These are phyloP conservation scores for Rhizophora apiculata DNA, from an alignment of 345 rosid species.

Conservation along the genomic window DNA sequence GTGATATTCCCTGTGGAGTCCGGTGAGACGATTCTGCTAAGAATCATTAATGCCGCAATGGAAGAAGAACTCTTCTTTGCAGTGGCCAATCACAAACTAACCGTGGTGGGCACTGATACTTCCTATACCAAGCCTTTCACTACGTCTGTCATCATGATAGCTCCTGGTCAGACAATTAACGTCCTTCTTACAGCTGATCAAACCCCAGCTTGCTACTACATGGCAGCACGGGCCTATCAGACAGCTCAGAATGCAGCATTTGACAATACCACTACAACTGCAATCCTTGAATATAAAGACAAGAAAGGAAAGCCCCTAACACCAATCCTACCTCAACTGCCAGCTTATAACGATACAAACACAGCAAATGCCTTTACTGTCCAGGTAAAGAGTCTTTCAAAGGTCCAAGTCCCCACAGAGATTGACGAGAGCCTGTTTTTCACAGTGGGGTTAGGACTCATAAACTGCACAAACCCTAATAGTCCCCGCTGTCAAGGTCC, in stretches of 20 bases:
- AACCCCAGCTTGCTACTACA: constrained; percentile 26
- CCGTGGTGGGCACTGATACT: constrained; percentile 26
- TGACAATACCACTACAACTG: constrained; percentile 36
- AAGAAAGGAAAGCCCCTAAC: constrained; percentile 37
- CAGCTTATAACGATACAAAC: constrained; percentile 81
- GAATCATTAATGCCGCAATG: constrained; percentile 30
- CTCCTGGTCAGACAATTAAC: constrained; percentile 32
- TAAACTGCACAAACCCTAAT: constrained; percentile 66
- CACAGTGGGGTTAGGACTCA: constrained; percentile 78
- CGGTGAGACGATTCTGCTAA: constrained; percentile 35
- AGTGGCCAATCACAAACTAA: constrained; percentile 23
- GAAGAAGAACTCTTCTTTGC: constrained; percentile 28
- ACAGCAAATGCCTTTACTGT: constrained; percentile 71
- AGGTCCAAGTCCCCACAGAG: constrained; percentile 51
- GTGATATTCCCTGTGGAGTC: constrained; percentile 21
- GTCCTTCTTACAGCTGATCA: constrained; percentile 31
- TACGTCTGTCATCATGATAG: constrained; percentile 23
- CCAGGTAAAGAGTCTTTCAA: constrained; percentile 49
- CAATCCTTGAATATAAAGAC: constrained; percentile 32
- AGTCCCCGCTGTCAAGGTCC: constrained; percentile 92
- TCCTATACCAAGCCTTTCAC: constrained; percentile 26
- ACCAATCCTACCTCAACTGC: constrained; percentile 64
- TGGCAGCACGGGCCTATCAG: constrained; percentile 29
- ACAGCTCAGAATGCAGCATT: constrained; percentile 25
- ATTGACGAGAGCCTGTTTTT: constrained; percentile 67